Evolutionary conservation across 2,329 filamentous ascomycete species (phyloP), one percentile per base, ranked within the genome.

Genomic region (Bipolaris zeicola): DNA sequence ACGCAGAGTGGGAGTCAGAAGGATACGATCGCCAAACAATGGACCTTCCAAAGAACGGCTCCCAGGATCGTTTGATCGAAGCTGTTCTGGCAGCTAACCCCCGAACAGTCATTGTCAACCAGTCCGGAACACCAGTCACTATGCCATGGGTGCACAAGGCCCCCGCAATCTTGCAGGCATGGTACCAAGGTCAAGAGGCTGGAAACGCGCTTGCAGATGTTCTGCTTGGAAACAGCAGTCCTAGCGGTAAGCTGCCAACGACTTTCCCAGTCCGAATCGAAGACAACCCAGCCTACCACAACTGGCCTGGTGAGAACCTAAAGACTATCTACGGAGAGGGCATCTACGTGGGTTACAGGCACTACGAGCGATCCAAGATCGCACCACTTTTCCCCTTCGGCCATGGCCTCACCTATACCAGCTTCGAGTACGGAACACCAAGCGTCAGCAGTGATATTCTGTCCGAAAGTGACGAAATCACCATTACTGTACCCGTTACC

Each of bases 101-200:
- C 5, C 86, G 87, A 58, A 87, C 88, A 1, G 83, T 86, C 1
- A 84, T 94, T 3, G 87, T 92, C 16, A 87, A 90, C 69, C 89
- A 93, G 72, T 90, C 88, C 1, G 90, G 90, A 22, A 91, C 89
- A 0, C 89, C 90, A 0, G 83, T 89, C 24, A 80, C 82, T 3
- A 87, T 90, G 87, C 88, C 88, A 14, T 92, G 89, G 89, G 84
- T 80, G 1, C 79, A 85, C 60, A 75, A 80, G 20, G 86, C 89
- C 2, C 84, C 87, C 3, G 84, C 87, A 1, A 86, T 92, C 28
- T 69, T 92, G 0, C 89, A 92, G 69, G 84, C 90, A 6, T 95
- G 90, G 90, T 95, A 92, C 68, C 89, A 90, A 58, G 91, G 91
- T n/a, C 91, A 95, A 68, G 91, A 95, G 78, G 89, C 88, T 5